These are phyloP conservation scores for Arabis hirsuta DNA, from an alignment of 345 rosid species.

Conservation along the genomic window DNA sequence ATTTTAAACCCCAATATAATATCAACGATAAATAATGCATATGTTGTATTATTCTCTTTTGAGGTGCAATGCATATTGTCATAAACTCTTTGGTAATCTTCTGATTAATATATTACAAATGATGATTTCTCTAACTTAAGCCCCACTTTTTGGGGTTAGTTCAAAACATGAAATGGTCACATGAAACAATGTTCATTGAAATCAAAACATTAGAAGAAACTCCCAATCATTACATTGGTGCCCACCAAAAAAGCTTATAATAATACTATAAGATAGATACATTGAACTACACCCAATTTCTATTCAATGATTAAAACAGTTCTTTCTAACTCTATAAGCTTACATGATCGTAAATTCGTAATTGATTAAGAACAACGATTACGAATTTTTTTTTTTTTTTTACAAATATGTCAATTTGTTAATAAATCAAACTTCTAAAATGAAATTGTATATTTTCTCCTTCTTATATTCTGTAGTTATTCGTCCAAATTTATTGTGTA, in stretches of 20 bases:
- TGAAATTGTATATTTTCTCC: too few species aligned
- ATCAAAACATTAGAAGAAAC: constrained; percentile 35
- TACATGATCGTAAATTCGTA: too few species aligned
- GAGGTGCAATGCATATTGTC: constrained; percentile 26
- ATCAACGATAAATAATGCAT: neutral
- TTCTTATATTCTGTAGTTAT: too few species aligned
- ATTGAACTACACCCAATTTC: constrained; percentile 30
- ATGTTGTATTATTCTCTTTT: constrained; percentile 11
- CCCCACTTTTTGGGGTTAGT: constrained; percentile 22
- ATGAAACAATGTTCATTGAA: constrained; percentile 34
- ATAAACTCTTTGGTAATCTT: constrained; percentile 13
- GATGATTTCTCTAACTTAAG: constrained; percentile 5
- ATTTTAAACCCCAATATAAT: neutral
- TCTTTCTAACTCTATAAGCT: neutral
- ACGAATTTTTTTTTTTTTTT: too few species aligned
- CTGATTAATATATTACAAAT: constrained; percentile 1
- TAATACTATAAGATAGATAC: constrained; percentile 28
- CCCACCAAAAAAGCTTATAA: constrained; percentile 25
- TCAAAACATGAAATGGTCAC: constrained; percentile 38
- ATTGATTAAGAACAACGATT: too few species aligned
- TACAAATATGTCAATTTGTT: too few species aligned
- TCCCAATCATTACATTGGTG: constrained; percentile 35
- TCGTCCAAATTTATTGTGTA: too few species aligned
- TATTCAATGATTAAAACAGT: constrained; percentile 26
- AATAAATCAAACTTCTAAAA: too few species aligned